Conservation (phyloP, 2,329 filamentous ascomycete genomes). For the Phialophora macrospora region DNA sequence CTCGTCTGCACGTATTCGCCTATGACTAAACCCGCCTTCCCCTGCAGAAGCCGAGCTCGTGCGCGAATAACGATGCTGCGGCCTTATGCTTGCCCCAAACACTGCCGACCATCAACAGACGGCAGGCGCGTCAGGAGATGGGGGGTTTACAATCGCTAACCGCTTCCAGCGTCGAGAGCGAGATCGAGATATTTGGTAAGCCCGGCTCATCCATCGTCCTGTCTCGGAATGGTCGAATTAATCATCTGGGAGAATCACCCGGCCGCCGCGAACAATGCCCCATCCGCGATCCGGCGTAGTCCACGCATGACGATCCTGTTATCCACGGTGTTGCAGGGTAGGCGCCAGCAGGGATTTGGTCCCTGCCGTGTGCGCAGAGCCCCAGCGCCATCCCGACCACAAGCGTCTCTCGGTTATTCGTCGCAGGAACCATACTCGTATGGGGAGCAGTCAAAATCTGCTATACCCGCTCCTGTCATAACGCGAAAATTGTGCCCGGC, state of each 20-base stretch:
- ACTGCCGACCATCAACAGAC: neutral
- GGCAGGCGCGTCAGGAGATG: neutral
- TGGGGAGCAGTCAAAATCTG: neutral
- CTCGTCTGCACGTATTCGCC: neutral
- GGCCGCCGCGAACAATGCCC: neutral
- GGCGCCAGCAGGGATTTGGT: neutral
- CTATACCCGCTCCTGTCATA: constrained; percentile 1
- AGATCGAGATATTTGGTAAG: constrained; percentile 1
- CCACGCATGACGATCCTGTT: constrained; percentile 2
- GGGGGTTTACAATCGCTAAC: neutral
- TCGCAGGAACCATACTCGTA: neutral
- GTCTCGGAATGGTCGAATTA: constrained; percentile 2
- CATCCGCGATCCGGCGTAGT: neutral
- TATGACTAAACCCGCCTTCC: neutral
- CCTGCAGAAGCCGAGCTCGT: neutral
- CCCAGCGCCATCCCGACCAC: neutral
- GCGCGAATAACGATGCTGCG: neutral
- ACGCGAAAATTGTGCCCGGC: neutral
- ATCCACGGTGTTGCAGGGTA: constrained; percentile 4
- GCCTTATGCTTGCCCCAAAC: too few relatives aligned
- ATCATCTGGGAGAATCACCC: neutral
- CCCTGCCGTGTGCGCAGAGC: neutral
- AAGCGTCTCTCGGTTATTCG: constrained; percentile 4
- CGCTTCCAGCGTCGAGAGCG: neutral
- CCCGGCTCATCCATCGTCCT: neutral